These are phyloP conservation scores for Paecilomyces niveus DNA, from an alignment of 2,329 filamentous ascomycete species.

Conservation along the genomic window DNA sequence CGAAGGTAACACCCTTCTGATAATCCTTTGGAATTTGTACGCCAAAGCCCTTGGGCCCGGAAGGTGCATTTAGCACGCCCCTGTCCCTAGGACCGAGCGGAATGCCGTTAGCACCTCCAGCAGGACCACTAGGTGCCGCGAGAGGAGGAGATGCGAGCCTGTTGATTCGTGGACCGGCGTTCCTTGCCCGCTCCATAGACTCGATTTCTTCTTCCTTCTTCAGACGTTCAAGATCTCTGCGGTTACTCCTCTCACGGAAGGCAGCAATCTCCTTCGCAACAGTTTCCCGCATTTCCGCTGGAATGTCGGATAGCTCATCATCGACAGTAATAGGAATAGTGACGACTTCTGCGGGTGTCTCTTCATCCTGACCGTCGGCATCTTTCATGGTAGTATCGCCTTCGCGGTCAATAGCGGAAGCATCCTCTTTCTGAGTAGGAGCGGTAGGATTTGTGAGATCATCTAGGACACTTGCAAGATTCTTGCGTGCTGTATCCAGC, in stretches of 20 bases:
- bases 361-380: conserved; percentile 47
- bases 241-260: conserved; percentile 85
- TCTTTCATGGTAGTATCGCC: conserved; percentile 67
- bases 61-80: conserved; percentile 66
- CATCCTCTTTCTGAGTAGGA: conserved; percentile 37
- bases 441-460: conserved; percentile 64
- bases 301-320: conserved; percentile 92
- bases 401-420: conserved; percentile 51
- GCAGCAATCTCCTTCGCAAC: conserved; percentile 91
- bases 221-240: conserved; percentile 79
- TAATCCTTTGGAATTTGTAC: conserved; percentile 62
- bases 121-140: conserved; percentile 55
- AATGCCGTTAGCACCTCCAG: conserved; percentile 62
- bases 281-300: conserved; percentile 89
- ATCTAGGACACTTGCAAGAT: conserved; percentile 61
- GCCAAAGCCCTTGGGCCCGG: conserved; percentile 58
- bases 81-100: conserved; percentile 66
- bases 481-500: conserved; percentile 60
- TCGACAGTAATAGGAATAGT: conserved; percentile 83
- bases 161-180: conserved; percentile 55
- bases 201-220: conserved; percentile 89
- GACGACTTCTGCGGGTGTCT: conserved; percentile 68
- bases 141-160: conserved; percentile 66
- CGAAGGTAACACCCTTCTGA: conserved; percentile 72
- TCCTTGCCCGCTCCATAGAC: conserved; percentile 70